Conservation (phyloP, 177 flowering plant species). For the Vitis hybrid region DNA sequence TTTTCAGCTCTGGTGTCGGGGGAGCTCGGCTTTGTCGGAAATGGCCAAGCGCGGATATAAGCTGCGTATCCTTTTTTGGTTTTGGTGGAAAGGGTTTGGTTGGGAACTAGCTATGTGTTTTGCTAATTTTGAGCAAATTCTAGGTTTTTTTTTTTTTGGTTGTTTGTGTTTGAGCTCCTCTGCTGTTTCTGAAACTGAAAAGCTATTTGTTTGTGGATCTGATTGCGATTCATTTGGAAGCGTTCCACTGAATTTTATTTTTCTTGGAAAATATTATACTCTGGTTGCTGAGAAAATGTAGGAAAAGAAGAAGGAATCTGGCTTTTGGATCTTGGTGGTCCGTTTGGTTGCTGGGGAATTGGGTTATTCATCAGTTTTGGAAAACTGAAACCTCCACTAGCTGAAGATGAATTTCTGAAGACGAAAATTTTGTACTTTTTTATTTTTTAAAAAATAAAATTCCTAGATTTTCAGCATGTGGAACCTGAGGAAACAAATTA, state of each 20-base stretch:
- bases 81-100: neutral
- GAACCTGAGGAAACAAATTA: too few relatives aligned
- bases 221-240: neutral
- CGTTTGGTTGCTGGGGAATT: neutral
- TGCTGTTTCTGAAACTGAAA: neutral
- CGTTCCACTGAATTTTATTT: neutral
- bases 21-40: constrained; percentile 6
- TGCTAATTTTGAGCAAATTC: neutral
- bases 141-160: neutral
- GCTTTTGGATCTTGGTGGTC: neutral
- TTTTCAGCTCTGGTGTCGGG: neutral
- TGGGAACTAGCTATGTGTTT: neutral
- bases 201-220: neutral
- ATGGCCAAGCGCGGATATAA: constrained; percentile 87
- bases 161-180: neutral
- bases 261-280: neutral
- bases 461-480: too few relatives aligned
- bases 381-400: neutral
- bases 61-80: constrained; percentile 64
- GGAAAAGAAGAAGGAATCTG: neutral
- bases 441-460: too few relatives aligned
- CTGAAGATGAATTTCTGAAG: too few relatives aligned
- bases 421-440: too few relatives aligned
- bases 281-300: neutral
- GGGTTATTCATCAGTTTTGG: neutral